These are phyloP conservation scores for Martensiomyces pterosporus DNA, from an alignment of 192 early-diverging fungal genomes.

Conservation along the genomic window DNA sequence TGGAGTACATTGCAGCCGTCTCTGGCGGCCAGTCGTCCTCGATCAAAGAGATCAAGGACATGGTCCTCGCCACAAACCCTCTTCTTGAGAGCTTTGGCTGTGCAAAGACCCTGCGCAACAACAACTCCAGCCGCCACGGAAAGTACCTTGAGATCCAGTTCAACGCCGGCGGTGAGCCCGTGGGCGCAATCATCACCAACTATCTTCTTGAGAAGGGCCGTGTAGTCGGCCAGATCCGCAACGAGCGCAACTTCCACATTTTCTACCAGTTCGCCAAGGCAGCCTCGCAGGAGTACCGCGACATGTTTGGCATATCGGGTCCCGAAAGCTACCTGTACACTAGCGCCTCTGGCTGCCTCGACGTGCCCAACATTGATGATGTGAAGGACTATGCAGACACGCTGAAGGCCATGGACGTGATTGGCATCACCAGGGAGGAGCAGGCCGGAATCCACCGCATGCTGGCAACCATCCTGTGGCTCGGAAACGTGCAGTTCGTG, in stretches of 20 bases:
- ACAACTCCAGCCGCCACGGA: constrained; percentile 97
- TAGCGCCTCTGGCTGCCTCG: constrained; percentile 65
- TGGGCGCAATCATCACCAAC: constrained; percentile 96
- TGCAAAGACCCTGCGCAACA: constrained; percentile 97
- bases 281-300: constrained; percentile 67
- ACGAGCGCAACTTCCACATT: constrained; percentile 98
- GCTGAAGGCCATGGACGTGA: constrained; percentile 87
- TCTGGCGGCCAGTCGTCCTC: constrained; percentile 67
- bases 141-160: constrained; percentile 99
- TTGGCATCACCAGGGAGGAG: constrained; percentile 76
- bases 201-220: constrained; percentile 96
- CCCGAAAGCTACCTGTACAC: constrained; percentile 79
- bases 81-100: constrained; percentile 98
- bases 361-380: constrained; percentile 94
- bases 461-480: constrained; percentile 90
- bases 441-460: constrained; percentile 87
- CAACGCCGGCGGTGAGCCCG: constrained; percentile 84
- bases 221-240: constrained; percentile 88
- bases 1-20: constrained; percentile 98
- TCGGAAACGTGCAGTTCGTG: constrained; percentile 89
- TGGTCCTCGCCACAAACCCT: constrained; percentile 99
- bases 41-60: constrained; percentile 94
- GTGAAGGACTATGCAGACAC: constrained; percentile 81
- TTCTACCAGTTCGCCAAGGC: constrained; percentile 89
- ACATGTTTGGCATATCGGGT: constrained; percentile 63